A percentile compares a stretch with the other conserved stretches of the same genome.
Evolutionary conservation across 345 rosid genomes (phyloP).

Genomic region (Camelina sativa): DNA sequence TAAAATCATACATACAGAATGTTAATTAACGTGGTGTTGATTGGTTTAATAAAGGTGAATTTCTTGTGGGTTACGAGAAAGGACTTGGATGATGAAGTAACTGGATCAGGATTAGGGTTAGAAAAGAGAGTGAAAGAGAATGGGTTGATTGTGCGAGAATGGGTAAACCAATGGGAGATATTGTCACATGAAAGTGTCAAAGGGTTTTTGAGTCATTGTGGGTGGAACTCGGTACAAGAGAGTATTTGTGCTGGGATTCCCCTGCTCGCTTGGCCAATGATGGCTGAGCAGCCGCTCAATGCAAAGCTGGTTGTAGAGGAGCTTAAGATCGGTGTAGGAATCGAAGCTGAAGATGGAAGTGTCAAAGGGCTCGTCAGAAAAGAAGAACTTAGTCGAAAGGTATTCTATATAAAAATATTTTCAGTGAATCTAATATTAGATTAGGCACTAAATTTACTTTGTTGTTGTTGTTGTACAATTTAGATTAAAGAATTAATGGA

Average conservation of each 20-base stretch:
- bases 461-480: too few species aligned
- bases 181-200: slow-evolving; percentile 56
- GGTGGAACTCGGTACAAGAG: slow-evolving; percentile 78
- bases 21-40: not conserved
- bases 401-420: not conserved
- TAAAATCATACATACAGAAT: too few species aligned
- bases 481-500: slow-evolving; percentile 64
- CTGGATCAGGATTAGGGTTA: slow-evolving; percentile 42
- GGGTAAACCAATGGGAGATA: slow-evolving; percentile 71
- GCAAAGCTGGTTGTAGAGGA: slow-evolving; percentile 67
- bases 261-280: slow-evolving; percentile 73
- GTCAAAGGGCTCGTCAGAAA: slow-evolving; percentile 54
- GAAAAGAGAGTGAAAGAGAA: slow-evolving; percentile 54
- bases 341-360: slow-evolving; percentile 51
- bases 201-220: slow-evolving; percentile 78
- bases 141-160: slow-evolving; percentile 61
- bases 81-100: slow-evolving; percentile 41
- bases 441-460: too few species aligned
- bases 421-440: not conserved
- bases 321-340: slow-evolving; percentile 57
- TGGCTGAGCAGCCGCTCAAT: slow-evolving; percentile 72
- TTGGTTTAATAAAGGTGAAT: slow-evolving; percentile 32
- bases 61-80: slow-evolving; percentile 64
- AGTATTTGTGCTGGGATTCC: slow-evolving; percentile 67
- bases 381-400: slow-evolving; percentile 51